These are phyloP conservation scores for Rutstroemia sp. DNA, from an alignment of 2,329 filamentous ascomycete species.

Conservation along the genomic window DNA sequence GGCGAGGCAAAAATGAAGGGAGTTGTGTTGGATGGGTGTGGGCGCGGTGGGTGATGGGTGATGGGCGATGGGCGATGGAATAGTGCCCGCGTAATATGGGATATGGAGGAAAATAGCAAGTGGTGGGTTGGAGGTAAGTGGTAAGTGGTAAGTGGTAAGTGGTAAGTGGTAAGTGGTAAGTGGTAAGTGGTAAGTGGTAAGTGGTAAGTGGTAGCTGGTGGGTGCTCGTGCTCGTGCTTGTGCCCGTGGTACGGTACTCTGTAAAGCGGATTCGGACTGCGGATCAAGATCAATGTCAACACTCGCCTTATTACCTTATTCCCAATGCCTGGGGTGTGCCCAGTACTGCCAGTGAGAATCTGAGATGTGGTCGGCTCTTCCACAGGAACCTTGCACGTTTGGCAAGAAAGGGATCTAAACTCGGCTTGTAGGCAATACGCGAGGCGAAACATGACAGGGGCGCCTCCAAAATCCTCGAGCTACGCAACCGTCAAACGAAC, in stretches of 20 bases:
- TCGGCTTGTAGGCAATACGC: not conserved
- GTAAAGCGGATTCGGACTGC: not conserved
- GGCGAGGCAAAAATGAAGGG: too few species aligned
- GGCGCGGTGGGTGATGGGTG: too few species aligned
- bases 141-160: not conserved
- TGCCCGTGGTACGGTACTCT: not conserved
- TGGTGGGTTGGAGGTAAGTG: not conserved
- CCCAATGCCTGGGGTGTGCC: too few species aligned
- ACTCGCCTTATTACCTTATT: too few species aligned
- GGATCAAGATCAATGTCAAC: too few species aligned
- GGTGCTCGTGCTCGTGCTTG: not conserved
- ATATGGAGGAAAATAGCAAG: constrained; percentile 12
- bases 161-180: not conserved
- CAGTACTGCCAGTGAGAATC: not conserved
- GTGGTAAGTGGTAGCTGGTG: not conserved
- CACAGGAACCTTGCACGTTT: not conserved
- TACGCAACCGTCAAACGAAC: too few species aligned
- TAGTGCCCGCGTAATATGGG: too few species aligned
- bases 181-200: not conserved
- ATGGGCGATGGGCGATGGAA: too few species aligned
- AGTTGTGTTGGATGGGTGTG: too few species aligned
- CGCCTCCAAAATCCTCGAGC: too few species aligned
- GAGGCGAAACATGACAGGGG: not conserved
- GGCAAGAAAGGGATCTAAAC: not conserved
- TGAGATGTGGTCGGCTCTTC: not conserved